A percentile compares a stretch with the other conserved stretches of the same genome.
These are phyloP conservation scores for Plenodomus lindquistii DNA, from an alignment of 2,329 filamentous ascomycete species.

Conservation along the genomic window DNA sequence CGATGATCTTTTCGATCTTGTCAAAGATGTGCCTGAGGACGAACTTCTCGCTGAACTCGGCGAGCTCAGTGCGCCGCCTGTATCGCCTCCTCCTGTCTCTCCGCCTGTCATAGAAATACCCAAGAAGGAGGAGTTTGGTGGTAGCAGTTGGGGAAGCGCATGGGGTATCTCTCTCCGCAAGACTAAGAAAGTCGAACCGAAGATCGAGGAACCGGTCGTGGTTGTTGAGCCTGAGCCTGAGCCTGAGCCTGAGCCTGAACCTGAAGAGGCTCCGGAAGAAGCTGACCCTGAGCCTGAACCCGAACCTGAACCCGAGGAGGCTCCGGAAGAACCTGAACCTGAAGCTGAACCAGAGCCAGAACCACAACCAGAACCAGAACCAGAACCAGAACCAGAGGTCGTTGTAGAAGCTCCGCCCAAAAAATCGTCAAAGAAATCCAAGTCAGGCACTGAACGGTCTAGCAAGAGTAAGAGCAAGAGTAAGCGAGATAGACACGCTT, in stretches of 20 bases:
- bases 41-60: slow-evolving; percentile 44
- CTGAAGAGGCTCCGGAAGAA: slow-evolving; percentile 40
- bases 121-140: slow-evolving; percentile 28
- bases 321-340: slow-evolving; percentile 49
- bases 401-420: slow-evolving; percentile 16
- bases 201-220: slow-evolving; percentile 9
- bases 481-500: slow-evolving; percentile 17
- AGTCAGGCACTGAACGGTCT: neutral
- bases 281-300: slow-evolving; percentile 11
- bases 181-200: slow-evolving; percentile 51
- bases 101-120: slow-evolving; percentile 5
- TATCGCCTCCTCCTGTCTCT: neutral
- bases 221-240: slow-evolving; percentile 14
- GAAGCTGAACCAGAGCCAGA: slow-evolving; percentile 31
- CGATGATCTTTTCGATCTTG: slow-evolving; percentile 38
- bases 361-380: slow-evolving; percentile 34
- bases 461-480: slow-evolving; percentile 2
- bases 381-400: slow-evolving; percentile 16
- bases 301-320: slow-evolving; percentile 19
- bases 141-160: slow-evolving; percentile 45
- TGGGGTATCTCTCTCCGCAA: slow-evolving; percentile 52
- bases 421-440: slow-evolving; percentile 5
- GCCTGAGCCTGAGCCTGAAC: slow-evolving; percentile 9
- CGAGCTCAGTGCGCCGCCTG: slow-evolving; percentile 20
- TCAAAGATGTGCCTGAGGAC: slow-evolving; percentile 38